A percentile compares a stretch with the other conserved stretches of the same genome.
These are phyloP conservation scores for Auricularia sp. DNA, from an alignment of 768 basidiomycete species.

Conservation along the genomic window DNA sequence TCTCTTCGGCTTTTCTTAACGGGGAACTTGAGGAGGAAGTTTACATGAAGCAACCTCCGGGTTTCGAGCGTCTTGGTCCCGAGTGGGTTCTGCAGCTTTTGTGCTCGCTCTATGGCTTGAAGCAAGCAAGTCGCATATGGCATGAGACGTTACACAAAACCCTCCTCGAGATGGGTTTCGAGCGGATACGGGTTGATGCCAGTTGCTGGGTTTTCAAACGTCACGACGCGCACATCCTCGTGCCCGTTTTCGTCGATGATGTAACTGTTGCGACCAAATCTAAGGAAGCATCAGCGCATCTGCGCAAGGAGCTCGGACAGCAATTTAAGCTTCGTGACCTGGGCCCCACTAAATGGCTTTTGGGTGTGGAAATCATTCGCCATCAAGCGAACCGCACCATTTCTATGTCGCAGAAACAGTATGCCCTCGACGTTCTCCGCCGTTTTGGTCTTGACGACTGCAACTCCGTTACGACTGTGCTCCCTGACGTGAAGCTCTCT, in stretches of 20 bases:
- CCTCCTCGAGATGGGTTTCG: conserved; percentile 17
- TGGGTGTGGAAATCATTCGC: not conserved
- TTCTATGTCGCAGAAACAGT: not conserved
- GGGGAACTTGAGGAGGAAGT: conserved; percentile 13
- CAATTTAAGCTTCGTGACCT: conserved; percentile 19
- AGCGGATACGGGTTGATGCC: conserved; percentile 14
- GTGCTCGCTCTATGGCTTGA: conserved; percentile 19
- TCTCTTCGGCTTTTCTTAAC: conserved; percentile 15
- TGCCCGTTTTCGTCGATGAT: conserved; percentile 16
- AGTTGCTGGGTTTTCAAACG: conserved; percentile 21
- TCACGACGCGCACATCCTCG: not conserved
- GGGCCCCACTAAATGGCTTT: conserved; percentile 9
- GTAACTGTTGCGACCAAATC: not conserved
- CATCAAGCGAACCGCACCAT: not conserved
- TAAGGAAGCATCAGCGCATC: no score
- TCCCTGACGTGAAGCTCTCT: conserved; percentile 6
- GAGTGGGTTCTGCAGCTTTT: conserved; percentile 11
- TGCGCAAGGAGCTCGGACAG: conserved; percentile 17
- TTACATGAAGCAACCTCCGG: conserved; percentile 11
- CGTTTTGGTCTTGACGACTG: not conserved
- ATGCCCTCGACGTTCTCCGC: not conserved
- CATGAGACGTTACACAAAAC: conserved; percentile 19
- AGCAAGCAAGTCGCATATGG: conserved; percentile 17
- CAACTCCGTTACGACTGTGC: not conserved
- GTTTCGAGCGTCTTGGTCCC: not conserved